Base-by-base conservation (phyloP, 768 basidiomycete genomes). In the Lactarius pseudohatsudake region DNA sequence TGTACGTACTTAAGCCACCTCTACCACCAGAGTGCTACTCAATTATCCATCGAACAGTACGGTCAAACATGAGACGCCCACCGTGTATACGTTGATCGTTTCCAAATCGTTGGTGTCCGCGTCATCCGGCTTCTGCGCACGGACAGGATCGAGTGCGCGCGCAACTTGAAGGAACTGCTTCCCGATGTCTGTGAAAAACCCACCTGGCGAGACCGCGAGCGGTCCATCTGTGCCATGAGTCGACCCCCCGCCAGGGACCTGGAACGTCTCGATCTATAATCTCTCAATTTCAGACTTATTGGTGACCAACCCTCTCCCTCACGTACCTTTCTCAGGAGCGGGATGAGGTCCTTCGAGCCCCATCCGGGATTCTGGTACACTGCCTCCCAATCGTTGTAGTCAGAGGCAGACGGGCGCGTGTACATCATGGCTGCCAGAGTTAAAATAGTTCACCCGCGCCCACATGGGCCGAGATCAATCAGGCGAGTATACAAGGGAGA, bases 331-430 rank as follows among this genome's bases (percentile, higher is more conserved):
- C 78, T 82, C 38, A 86, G 68, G 18, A 87, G 75, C 0, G 87
- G 86, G 32, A 88, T 82, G 9, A 89, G 69, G 38, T 84, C 77
- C 63, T 79, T 77, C 0, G 84, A 83, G 7, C 85, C 78, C 88
- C 88, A 89, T 1, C 87, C 87, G 4, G 80, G 74, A 72, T 88
- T 87, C 3, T 78, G 78, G 38, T 83, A 74, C 2, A 78, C 72
- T 2, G 47, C 15, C 47, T 50, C 47, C 47, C 47, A 50, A 7
- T 50, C 47, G 11, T 89, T 84, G 57, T 84, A 87, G 72, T 89
- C 88, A 0, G 86, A 87, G 5, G 84, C 82, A 9, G 84, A 75
- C 15, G 84, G 82, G 28, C 88, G 81, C 0, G 80, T 82, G 65
- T 87, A 88, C 79, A 84, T 79, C 72, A 81, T 79, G 68, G 76